Evolutionary conservation across 176 grass and related monocot genomes (phyloP), one percentile per base, ranked within the genome.

Genomic region (Hyparrhenia diplandra): DNA sequence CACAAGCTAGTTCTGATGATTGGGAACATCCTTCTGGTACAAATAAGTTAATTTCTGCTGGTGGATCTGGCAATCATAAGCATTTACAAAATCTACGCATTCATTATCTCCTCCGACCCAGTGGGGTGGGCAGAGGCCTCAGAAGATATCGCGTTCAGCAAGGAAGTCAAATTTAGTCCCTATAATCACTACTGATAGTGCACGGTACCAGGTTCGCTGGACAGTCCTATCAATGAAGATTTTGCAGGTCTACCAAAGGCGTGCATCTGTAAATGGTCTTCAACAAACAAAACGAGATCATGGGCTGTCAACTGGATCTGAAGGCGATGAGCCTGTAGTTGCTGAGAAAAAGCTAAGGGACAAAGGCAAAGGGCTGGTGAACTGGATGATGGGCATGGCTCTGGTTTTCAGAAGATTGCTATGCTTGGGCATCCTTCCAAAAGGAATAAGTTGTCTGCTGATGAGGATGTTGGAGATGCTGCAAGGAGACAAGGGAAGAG

Each of bases 81-180:
- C 94, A 89, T n/a, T n/a, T 24, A 69, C 91, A 0, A 88, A 91
- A 68, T 80, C 83, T 52, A 82, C 72, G 4, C 92, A 88, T 70
- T 94, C 91, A 42, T 85, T 93, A 79, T 92, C 94, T 57, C 89
- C 89, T 80, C 87, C 94, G 11, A 78, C 86, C 27, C 87, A 94
- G 74, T 97, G 94, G 91, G 91, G 73, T 89, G 88, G 87, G 39
- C 94, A 97, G 61, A 97, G 94, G 83, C 89, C 94, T 90, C 94
- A 87, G 41, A 97, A 97, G 82, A 90, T 92, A 78, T 93, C 91
- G 20, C 94, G 94, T 64, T 85, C 81, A 41, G 89, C 89, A 88
- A 92, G 94, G 74, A 92, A 91, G 79, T 97, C 94, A 80, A 97
- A 92, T 88, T 85, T 92, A 81, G 77, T 77, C 20, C 87, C 91